These are phyloP conservation scores for Termitomyces sp. DNA, from an alignment of 768 basidiomycete genomes.

Conservation along the genomic window DNA sequence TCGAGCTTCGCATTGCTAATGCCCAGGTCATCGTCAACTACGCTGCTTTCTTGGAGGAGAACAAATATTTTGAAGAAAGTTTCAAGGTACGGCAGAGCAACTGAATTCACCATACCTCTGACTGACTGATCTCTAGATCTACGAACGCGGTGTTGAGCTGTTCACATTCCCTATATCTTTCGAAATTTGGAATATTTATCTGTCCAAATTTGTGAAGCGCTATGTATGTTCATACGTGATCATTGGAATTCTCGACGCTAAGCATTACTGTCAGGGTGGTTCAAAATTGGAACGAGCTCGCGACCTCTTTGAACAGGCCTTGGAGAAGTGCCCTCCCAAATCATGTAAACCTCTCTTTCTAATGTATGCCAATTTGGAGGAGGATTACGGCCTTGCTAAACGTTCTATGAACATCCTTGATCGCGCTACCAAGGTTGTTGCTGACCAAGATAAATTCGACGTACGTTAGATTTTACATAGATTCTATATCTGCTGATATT, in stretches of 20 bases:
- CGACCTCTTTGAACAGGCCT: constrained; percentile 95
- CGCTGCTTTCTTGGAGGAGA: constrained; percentile 94
- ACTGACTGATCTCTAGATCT: constrained; percentile 51
- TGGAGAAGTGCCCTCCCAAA: constrained; percentile 94
- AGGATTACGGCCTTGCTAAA: constrained; percentile 93
- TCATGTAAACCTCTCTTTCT: constrained; percentile 93
- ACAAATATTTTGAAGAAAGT: constrained; percentile 97
- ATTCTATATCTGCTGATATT: background rate
- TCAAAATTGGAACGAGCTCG: constrained; percentile 93
- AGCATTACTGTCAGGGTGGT: constrained; percentile 58
- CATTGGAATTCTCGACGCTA: background rate
- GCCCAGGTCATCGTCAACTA: constrained; percentile 98
- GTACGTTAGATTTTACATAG: constrained; percentile 38
- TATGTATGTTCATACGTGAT: constrained; percentile 56
- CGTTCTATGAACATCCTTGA: constrained; percentile 96
- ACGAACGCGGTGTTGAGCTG: constrained; percentile 94
- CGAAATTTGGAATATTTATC: constrained; percentile 98
- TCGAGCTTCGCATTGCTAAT: constrained; percentile 96
- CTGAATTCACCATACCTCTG: constrained; percentile 1
- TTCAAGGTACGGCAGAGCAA: constrained; percentile 68
- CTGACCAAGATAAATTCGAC: constrained; percentile 92
- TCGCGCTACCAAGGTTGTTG: constrained; percentile 82
- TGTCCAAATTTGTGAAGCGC: constrained; percentile 95
- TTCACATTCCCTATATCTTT: constrained; percentile 98
- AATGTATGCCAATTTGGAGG: constrained; percentile 95